phyloP scores from a whole-genome alignment of 2,329 filamentous ascomycete species.

The Boeremia exigua region DNA sequence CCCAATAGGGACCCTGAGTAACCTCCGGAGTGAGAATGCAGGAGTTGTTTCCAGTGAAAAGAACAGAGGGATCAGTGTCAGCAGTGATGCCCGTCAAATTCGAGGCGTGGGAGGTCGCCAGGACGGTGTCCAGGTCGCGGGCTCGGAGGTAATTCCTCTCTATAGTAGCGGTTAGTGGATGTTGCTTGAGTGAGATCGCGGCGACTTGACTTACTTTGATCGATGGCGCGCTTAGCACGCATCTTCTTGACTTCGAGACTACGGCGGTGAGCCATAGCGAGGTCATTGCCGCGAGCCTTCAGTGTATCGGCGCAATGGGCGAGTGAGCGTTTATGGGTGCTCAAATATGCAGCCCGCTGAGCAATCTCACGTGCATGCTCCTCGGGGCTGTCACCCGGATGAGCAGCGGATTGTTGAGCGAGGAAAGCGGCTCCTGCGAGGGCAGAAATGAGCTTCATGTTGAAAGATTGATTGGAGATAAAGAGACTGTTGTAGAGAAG shows the following conservation, averaged over 20 bases:
- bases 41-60: slow-evolving; percentile 43
- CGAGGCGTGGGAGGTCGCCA: slow-evolving; percentile 38
- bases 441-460: slow-evolving; percentile 34
- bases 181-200: neutral
- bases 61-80: slow-evolving; percentile 32
- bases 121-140: slow-evolving; percentile 36
- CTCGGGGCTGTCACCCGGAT: slow-evolving; percentile 46
- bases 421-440: slow-evolving; percentile 36
- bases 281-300: slow-evolving; percentile 49
- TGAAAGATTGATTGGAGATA: slow-evolving; percentile 11
- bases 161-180: slow-evolving; percentile 18
- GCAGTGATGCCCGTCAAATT: slow-evolving; percentile 39
- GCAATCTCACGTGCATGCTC: slow-evolving; percentile 45
- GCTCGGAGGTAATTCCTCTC: slow-evolving; percentile 36
- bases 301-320: slow-evolving; percentile 50
- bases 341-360: slow-evolving; percentile 46
- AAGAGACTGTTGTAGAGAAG: slow-evolving; percentile 5
- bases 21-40: slow-evolving; percentile 45
- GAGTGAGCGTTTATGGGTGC: slow-evolving; percentile 49
- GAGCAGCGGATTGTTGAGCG: slow-evolving; percentile 40
- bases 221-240: slow-evolving; percentile 47
- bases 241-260: slow-evolving; percentile 49
- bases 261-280: slow-evolving; percentile 52
- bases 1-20: slow-evolving; percentile 48
- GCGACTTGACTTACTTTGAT: slow-evolving; percentile 17